A percentile compares a stretch with the other conserved stretches of the same genome.
phyloP scores from a whole-genome alignment of 2,329 filamentous ascomycete genomes.

The Cladosporium sp. region DNA sequence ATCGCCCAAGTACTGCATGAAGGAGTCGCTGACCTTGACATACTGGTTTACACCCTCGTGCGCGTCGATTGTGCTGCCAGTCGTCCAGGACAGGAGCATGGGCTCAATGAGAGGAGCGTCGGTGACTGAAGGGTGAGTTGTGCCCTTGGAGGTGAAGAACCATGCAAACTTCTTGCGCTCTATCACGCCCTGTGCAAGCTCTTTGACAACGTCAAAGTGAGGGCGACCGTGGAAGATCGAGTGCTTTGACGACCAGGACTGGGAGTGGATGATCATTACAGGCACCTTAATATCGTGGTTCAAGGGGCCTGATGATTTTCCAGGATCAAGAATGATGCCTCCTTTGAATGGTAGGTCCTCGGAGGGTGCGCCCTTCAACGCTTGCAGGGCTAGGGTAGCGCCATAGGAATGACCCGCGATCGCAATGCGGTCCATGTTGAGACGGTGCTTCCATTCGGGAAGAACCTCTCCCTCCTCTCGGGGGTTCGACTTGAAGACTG shows the following conservation, averaged over 20 bases:
- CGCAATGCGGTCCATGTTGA: conserved; percentile 53
- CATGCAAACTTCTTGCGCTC: conserved; percentile 38
- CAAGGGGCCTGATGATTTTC: conserved; percentile 58
- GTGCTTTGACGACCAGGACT: conserved; percentile 57
- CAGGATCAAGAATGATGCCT: conserved; percentile 61
- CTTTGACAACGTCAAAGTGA: conserved; percentile 60
- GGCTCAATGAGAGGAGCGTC: conserved; percentile 63
- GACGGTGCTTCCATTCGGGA: conserved; percentile 47
- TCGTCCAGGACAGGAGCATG: conserved; percentile 55
- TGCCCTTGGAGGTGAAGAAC: conserved; percentile 40
- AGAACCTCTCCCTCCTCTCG: conserved; percentile 46
- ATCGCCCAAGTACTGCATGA: conserved; percentile 46
- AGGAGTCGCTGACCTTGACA: conserved; percentile 54
- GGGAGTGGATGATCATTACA: conserved; percentile 58
- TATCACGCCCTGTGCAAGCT: conserved; percentile 46
- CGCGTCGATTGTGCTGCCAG: conserved; percentile 55
- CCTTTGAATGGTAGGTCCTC: conserved; percentile 47
- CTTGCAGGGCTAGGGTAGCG: conserved; percentile 58
- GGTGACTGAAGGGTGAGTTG: conserved; percentile 58
- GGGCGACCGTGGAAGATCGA: conserved; percentile 58
- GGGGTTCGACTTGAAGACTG: conserved; percentile 41
- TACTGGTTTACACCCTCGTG: conserved; percentile 56
- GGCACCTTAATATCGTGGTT: conserved; percentile 57
- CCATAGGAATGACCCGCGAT: conserved; percentile 63
- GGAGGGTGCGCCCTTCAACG: conserved; percentile 48